A percentile compares a stretch with the other conserved stretches of the same genome.
Conservation (phyloP, 257 asterid genomes). For the Fraxinus pennsylvanica region DNA sequence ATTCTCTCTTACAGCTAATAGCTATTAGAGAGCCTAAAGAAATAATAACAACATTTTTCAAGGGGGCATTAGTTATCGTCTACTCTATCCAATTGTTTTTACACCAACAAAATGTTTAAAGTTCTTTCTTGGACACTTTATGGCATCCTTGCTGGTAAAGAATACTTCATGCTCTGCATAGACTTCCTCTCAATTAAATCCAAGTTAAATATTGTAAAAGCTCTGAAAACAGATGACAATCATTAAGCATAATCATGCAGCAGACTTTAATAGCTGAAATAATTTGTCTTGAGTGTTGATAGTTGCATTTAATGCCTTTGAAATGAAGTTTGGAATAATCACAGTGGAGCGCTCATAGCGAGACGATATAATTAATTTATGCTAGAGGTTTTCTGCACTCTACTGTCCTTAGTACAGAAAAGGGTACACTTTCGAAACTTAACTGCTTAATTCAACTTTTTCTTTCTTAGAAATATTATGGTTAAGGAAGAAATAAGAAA, state of each 20-base stretch:
- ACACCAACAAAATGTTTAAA: not conserved
- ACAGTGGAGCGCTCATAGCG: not conserved
- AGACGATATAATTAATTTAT: not conserved
- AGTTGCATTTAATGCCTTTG: not conserved
- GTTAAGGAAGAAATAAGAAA: not conserved
- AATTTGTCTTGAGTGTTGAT: not conserved
- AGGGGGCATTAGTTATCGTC: not conserved
- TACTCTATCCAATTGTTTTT: not conserved
- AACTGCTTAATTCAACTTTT: not conserved
- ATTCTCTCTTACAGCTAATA: not conserved
- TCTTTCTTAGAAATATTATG: constrained; percentile 2
- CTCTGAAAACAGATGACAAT: not conserved
- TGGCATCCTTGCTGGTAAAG: not conserved
- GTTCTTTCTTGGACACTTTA: not conserved
- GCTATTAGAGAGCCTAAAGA: not conserved
- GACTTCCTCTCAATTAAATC: not conserved
- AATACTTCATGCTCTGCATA: not conserved
- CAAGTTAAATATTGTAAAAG: not conserved
- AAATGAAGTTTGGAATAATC: not conserved
- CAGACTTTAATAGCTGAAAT: not conserved
- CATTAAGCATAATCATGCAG: not conserved
- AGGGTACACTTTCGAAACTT: not conserved
- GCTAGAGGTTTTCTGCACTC: not conserved
- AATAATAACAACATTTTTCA: not conserved
- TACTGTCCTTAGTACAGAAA: not conserved